phyloP scores from a whole-genome alignment of 768 basidiomycete genomes.

The Mycena vitilis region DNA sequence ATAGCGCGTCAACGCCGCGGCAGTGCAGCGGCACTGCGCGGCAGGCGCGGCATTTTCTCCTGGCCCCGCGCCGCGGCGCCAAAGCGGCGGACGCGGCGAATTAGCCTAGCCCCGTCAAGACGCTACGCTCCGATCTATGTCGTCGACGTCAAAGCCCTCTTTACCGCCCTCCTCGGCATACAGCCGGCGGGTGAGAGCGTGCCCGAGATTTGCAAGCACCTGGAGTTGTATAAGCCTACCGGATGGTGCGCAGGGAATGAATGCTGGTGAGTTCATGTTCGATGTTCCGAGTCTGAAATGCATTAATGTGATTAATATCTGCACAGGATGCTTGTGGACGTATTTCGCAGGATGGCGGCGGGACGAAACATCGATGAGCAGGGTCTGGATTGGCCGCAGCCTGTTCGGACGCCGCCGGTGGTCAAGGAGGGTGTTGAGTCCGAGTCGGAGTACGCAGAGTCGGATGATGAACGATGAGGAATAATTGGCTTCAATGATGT shows the following conservation, averaged over 20 bases:
- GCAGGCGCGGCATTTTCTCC: no score
- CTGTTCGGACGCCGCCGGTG: not conserved
- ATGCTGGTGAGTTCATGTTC: not conserved
- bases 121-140: conserved; percentile 1
- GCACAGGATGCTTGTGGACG: not conserved
- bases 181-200: not conserved
- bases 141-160: not conserved
- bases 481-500: not conserved
- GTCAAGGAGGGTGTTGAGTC: not conserved
- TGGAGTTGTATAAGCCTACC: not conserved
- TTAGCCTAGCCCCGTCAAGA: no score
- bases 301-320: not conserved
- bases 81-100: no score
- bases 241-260: conserved; percentile 1
- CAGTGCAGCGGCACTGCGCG: no score
- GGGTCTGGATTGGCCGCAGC: not conserved
- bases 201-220: not conserved
- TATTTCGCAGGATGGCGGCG: not conserved
- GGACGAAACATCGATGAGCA: not conserved
- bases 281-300: not conserved
- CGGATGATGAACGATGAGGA: not conserved
- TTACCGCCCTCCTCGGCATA: not conserved
- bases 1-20: no score
- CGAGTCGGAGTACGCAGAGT: not conserved
- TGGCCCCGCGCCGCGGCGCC: no score